These are phyloP conservation scores for Salvia rosmarinus DNA, from an alignment of 257 asterid genomes.

Conservation along the genomic window DNA sequence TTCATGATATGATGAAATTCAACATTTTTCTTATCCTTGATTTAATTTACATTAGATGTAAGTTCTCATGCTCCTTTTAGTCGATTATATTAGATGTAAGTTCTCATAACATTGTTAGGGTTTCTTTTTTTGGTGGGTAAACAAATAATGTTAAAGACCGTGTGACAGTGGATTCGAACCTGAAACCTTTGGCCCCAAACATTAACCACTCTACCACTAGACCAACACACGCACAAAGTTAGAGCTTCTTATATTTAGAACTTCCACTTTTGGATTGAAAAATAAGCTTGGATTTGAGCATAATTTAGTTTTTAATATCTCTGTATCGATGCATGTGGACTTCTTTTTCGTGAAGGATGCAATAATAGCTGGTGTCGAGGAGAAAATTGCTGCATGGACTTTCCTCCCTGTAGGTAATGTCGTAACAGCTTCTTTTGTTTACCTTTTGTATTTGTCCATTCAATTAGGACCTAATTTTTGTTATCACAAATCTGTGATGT, in stretches of 20 bases:
- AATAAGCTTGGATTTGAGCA: constrained; percentile 7
- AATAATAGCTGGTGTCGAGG: constrained; percentile 61
- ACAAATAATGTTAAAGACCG: too few species aligned
- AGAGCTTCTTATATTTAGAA: neutral
- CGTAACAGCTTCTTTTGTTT: neutral
- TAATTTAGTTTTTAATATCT: neutral
- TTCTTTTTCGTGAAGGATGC: constrained; percentile 57
- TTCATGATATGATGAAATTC: neutral
- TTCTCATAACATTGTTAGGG: too few species aligned
- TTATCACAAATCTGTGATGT: constrained; percentile 23
- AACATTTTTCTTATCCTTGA: neutral
- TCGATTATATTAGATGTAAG: too few species aligned
- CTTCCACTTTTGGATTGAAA: neutral
- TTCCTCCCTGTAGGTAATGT: constrained; percentile 82
- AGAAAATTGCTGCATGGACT: constrained; percentile 89
- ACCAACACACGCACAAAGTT: too few species aligned
- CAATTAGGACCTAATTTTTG: constrained; percentile 11
- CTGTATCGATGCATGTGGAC: neutral
- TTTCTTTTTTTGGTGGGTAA: too few species aligned
- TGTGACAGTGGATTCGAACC: too few species aligned
- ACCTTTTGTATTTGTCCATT: neutral
- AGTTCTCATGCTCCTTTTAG: too few species aligned
- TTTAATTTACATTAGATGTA: neutral
- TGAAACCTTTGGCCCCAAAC: too few species aligned
- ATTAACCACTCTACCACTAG: neutral